Evolutionary conservation across 306 rosid genomes (phyloP).

Genomic region (Trifolium subterraneum): DNA sequence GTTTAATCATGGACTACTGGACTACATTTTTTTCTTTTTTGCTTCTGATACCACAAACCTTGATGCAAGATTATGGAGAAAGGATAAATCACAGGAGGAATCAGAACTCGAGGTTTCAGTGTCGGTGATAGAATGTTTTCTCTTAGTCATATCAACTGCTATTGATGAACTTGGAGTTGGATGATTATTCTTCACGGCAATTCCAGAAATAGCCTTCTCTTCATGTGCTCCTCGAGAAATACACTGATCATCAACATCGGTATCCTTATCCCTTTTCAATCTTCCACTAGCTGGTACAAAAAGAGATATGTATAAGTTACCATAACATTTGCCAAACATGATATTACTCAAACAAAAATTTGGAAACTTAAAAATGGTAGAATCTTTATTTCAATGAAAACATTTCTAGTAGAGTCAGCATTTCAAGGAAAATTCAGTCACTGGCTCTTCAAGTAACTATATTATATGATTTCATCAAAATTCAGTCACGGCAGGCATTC

Average conservation of each 20-base stretch:
- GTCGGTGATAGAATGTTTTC: neutral
- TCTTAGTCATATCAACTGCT: neutral
- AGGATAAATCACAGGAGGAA: neutral
- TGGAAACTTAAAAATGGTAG: conserved; percentile 5
- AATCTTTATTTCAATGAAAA: conserved; percentile 21
- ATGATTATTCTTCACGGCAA: neutral
- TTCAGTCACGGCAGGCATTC: neutral
- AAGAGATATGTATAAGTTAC: conserved; percentile 3
- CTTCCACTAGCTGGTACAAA: conserved; percentile 32
- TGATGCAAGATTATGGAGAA: neutral
- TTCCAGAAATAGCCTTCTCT: neutral
- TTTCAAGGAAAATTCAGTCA: neutral
- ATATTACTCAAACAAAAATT: conserved; percentile 3
- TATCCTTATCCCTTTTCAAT: neutral
- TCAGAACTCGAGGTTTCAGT: neutral
- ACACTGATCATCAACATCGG: neutral
- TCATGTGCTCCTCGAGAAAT: neutral
- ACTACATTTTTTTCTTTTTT: neutral
- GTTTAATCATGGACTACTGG: neutral
- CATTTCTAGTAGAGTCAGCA: neutral
- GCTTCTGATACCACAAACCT: neutral
- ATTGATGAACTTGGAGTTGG: conserved; percentile 11
- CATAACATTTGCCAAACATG: conserved; percentile 19
- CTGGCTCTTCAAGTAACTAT: conserved; percentile 18
- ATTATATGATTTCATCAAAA: conserved; percentile 5